phyloP scores from a whole-genome alignment of 176 grass and related monocot species.

The Carex kokanica region DNA sequence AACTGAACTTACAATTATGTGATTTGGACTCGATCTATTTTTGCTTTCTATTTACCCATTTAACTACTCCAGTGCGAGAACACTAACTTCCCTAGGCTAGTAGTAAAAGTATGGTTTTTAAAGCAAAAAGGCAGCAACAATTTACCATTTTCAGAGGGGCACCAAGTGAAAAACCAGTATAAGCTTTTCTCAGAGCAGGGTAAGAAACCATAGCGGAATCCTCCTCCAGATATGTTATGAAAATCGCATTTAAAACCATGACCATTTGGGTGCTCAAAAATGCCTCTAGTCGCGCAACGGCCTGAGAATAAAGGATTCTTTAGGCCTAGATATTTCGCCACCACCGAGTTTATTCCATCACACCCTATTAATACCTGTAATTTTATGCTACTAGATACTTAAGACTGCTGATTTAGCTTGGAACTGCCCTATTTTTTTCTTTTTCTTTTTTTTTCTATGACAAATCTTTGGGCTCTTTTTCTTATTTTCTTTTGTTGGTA shows the following conservation, averaged over 20 bases:
- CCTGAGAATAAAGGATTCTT: slow-evolving; percentile 37
- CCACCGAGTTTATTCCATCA: slow-evolving; percentile 68
- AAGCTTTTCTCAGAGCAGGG: slow-evolving; percentile 42
- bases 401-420: background rate
- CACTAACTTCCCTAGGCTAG: background rate
- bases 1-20: background rate
- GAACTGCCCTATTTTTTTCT: background rate
- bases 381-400: background rate
- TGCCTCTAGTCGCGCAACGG: slow-evolving; percentile 43
- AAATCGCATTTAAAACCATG: slow-evolving; percentile 51
- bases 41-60: background rate
- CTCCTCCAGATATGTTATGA: slow-evolving; percentile 34
- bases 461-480: background rate
- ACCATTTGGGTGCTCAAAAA: slow-evolving; percentile 33
- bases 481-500: background rate
- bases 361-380: slow-evolving; percentile 56
- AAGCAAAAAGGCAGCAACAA: background rate
- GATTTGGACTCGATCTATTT: no score
- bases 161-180: slow-evolving; percentile 87
- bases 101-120: background rate
- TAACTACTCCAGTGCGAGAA: background rate
- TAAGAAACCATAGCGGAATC: slow-evolving; percentile 35
- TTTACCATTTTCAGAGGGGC: slow-evolving; percentile 26
- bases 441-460: background rate
- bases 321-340: slow-evolving; percentile 53